Percentiles rank a stretch among this genome's conserved stretches.
Evolutionary conservation across 106 monocot genomes (phyloP).

Genomic region (Apostasia ramifera): DNA sequence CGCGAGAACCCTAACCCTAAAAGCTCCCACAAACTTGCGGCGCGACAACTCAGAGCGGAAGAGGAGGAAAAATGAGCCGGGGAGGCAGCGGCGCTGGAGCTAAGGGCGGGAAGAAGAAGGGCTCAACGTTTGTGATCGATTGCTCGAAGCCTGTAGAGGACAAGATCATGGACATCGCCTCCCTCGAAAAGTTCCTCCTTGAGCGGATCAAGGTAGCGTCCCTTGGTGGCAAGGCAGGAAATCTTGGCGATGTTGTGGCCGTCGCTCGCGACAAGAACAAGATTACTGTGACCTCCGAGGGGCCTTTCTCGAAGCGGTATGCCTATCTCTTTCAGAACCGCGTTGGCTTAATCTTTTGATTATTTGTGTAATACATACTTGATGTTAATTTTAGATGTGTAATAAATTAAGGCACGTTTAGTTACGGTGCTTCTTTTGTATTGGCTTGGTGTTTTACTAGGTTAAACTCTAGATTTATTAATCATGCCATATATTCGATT

Average conservation of each 20-base stretch:
- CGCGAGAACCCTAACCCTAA: too few relatives aligned
- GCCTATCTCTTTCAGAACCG: neutral
- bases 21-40: too few relatives aligned
- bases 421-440: too few relatives aligned
- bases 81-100: neutral
- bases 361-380: too few relatives aligned
- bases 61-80: neutral
- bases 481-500: too few relatives aligned
- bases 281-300: slow-evolving; percentile 18
- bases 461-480: too few relatives aligned
- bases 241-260: slow-evolving; percentile 29
- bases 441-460: too few relatives aligned
- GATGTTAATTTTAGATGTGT: too few relatives aligned
- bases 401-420: too few relatives aligned
- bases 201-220: slow-evolving; percentile 60
- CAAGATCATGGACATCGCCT: slow-evolving; percentile 71
- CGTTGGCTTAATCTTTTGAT: too few relatives aligned
- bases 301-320: slow-evolving; percentile 20
- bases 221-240: slow-evolving; percentile 43
- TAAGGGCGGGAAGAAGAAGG: slow-evolving; percentile 20
- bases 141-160: slow-evolving; percentile 41
- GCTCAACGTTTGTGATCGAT: slow-evolving; percentile 24
- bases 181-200: slow-evolving; percentile 70
- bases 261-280: slow-evolving; percentile 17
- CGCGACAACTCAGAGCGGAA: too few relatives aligned